Base-by-base conservation (phyloP, 2,329 filamentous ascomycete genomes). In the Sphaerulina populicola region DNA sequence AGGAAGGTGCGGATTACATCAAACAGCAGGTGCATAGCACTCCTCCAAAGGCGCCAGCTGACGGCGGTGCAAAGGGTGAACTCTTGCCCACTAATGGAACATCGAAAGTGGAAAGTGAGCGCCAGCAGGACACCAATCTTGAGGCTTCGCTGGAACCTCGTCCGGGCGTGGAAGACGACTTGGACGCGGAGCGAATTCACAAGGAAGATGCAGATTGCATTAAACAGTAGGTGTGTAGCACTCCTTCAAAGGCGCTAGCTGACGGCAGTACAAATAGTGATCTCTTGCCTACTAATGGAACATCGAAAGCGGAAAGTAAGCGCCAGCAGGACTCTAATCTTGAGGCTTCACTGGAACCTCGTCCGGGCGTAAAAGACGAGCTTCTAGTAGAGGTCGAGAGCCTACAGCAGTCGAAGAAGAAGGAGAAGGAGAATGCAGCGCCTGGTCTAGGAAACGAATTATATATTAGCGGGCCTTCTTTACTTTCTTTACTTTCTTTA, bases 301-400 rank as follows among this genome's bases (percentile, higher is more conserved):
- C 14, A 9, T 48, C 46, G n/a, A 40, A 40, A 9, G 46, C 38
- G 21, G 51, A 53, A 36, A 54, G 47, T 31, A 43, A 50, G 41
- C 49, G 42, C 43, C 56, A 59, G 56, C 60, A 64, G 47, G 62
- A 64, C 39, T 57, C 55, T 31, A 56, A 53, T 36, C 54, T 63
- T 29, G 57, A 47, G n/a, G 55, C 39, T 7, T 57, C 56, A 8
- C 53, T 57, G 33, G 36, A 52, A 6, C 51, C 55, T 9, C 54
- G 62, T 8, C 57, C 57, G 2, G 46, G 46, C 21, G 46, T 48
- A 38, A 18, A 18, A 18, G 18, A 18, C 2, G 18, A 18, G 18
- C 18, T 18, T 18, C 18, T 3, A 3, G 18, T 3, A 18, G 18
- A 18, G 18, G 18, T 38, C n/a, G 49, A 47, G 29, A 39, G 36